Base-by-base conservation (phyloP, 1,284 basidiomycete species). In the Sanghuangporus sanghuang region DNA sequence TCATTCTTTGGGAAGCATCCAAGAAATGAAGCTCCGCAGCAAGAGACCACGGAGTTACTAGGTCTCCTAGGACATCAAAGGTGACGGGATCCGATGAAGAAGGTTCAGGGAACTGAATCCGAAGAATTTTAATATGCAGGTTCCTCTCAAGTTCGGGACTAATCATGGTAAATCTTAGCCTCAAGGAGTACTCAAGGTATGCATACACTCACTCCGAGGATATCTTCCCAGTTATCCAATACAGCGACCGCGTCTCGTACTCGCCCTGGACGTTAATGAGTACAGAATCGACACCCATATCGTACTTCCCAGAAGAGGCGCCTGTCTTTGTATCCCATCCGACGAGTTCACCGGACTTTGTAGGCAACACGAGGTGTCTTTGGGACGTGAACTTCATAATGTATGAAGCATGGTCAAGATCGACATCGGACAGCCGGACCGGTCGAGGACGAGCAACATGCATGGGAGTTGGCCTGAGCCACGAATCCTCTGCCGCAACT, bases 341-440 rank as follows among this genome's bases (percentile, higher is more conserved):
- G 21, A 65, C 56, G 5, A 65, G 56, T 27, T 59, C 57, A 3
- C 64, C 64, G 16, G 36, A 61, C 36, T 58, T 62, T 9, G 64
- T 62, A 46, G 64, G 64, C 36, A 65, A 61, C 56, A 65, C 64
- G 46, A 65, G 60, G 49, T 65, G 64, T 27, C 52, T 57, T 11
- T 48, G 59, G 9, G 64, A 65, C 36, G 64, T 62, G 52, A 62
- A 65, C 42, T 65, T 65, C 64, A 65, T 65, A 18, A 65, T 61
- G 44, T 65, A 65, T 23, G 64, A 65, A 35, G 57, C 60, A 39
- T 65, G 64, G 44, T 65, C 64, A 8, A 65, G 64, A 55, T 59
- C 64, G 35, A 65, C 61, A 32, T 62, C 53, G 38, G 39, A 49
- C 12, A 62, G 64, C 36, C 48, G 53, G 40, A 61, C 60, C 21